These are phyloP conservation scores for Penicillium roqueforti DNA, from an alignment of 495 filamentous ascomycete species.

Conservation along the genomic window DNA sequence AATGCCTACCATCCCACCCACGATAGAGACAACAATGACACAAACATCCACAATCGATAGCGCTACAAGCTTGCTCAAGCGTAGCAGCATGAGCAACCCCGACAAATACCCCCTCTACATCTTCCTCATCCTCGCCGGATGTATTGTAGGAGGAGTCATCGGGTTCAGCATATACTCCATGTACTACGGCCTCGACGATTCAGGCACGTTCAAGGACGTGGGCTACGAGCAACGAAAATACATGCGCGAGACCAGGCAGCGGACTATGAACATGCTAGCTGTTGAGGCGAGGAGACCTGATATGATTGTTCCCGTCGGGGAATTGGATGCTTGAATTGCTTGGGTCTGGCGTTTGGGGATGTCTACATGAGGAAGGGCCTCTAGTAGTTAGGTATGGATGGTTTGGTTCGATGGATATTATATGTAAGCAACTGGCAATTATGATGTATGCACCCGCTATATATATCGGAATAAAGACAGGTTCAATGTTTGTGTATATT, in stretches of 20 bases:
- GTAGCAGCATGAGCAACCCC: conserved; percentile 4
- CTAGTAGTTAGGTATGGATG: too few species aligned
- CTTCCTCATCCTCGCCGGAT: conserved; percentile 27
- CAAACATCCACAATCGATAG: not conserved
- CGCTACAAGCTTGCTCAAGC: conserved; percentile 10
- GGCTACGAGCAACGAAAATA: conserved; percentile 23
- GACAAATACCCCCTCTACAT: conserved; percentile 25
- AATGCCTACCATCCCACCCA: conserved; percentile 5
- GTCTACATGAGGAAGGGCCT: not conserved
- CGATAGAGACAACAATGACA: conserved; percentile 2
- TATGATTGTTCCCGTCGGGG: conserved; percentile 21
- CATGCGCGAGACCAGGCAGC: conserved; percentile 27
- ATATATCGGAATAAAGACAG: not conserved
- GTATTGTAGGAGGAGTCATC: conserved; percentile 19
- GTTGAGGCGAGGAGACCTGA: conserved; percentile 19
- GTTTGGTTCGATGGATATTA: not conserved
- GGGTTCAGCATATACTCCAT: conserved; percentile 23
- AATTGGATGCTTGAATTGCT: conserved; percentile 13
- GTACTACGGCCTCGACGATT: conserved; percentile 20
- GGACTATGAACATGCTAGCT: conserved; percentile 22
- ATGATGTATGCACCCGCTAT: not conserved
- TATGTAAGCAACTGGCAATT: not conserved
- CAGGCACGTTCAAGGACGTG: conserved; percentile 7
- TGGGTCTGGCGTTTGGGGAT: not conserved
- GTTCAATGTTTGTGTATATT: not conserved